These are phyloP conservation scores for Salinomyces thailandicus DNA, from an alignment of 2,329 filamentous ascomycete genomes.

Conservation along the genomic window DNA sequence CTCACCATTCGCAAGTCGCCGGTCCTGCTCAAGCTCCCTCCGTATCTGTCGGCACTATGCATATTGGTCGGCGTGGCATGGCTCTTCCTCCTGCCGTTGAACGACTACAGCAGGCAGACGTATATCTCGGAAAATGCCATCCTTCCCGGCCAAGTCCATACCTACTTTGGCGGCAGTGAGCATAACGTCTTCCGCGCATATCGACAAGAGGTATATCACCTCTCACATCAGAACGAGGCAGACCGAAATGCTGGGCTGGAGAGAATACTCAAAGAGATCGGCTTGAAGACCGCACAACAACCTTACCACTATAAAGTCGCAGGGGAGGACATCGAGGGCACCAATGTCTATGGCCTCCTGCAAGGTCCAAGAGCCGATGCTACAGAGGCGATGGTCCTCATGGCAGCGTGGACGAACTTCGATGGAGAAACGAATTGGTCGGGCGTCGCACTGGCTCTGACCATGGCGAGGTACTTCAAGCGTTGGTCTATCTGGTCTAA, in stretches of 20 bases:
- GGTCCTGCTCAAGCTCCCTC: constrained; percentile 70
- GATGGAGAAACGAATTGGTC: constrained; percentile 71
- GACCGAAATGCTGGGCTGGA: constrained; percentile 47
- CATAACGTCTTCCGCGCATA: constrained; percentile 91
- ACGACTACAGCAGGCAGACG: constrained; percentile 82
- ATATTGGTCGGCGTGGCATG: constrained; percentile 77
- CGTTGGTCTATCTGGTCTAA: constrained; percentile 98
- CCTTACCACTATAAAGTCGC: constrained; percentile 76
- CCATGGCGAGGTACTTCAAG: constrained; percentile 89
- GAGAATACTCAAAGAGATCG: constrained; percentile 63
- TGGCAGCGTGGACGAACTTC: constrained; percentile 79
- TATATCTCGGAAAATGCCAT: constrained; percentile 98
- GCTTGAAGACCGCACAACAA: constrained; percentile 79
- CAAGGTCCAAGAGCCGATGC: constrained; percentile 91
- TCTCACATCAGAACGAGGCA: constrained; percentile 38
- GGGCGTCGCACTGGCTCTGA: constrained; percentile 75
- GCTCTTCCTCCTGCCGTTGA: constrained; percentile 78
- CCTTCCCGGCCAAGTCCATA: constrained; percentile 90
- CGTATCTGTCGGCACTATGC: constrained; percentile 76
- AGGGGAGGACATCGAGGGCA: constrained; percentile 61
- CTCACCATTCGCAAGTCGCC: constrained; percentile 68
- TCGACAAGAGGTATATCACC: constrained; percentile 63
- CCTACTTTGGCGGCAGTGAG: constrained; percentile 93
- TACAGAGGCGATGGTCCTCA: constrained; percentile 88
- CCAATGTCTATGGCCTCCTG: constrained; percentile 89